Base-by-base conservation (phyloP, 2,329 filamentous ascomycete genomes). In the Aureobasidium uvarum region DNA sequence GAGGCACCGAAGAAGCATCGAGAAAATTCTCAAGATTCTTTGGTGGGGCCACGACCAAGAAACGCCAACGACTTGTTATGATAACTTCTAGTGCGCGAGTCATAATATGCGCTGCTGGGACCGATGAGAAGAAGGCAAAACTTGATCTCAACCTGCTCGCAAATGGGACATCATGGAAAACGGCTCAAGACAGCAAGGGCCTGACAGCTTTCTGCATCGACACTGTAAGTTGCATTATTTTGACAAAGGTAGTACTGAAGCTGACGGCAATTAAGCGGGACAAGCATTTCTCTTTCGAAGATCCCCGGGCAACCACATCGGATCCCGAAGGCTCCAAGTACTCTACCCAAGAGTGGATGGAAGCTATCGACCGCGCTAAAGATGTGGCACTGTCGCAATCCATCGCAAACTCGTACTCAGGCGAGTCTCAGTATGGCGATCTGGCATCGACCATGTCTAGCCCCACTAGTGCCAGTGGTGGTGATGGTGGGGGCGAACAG, bases 1-100 rank as follows among this genome's bases (percentile, higher is more conserved):
- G 89, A 72, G 85, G 86, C 69, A 86, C 86, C 45, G 87, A 88
- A 52, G 66, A 78, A 80, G 75, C 73, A 66, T 75, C 74, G 56
- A 94, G 92, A 77, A 97, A 96, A 74, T 88, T 99, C 69, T 90
- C 93, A 1, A 87, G 93, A 46, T 97, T 99, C 77, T 98, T 99
- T 77, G 91, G 92, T 36, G 91, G 92, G 62, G 93, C 88, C 73
- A 91, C 90, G 11, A 90, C 90, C 10, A 99, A 98, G 80, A 97
- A 96, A 78, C 85, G 93, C 69, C 92, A 96, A 75, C 85, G 95
- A 54, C 81, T 99, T 63, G 95, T 99, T 7, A 93, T 99, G 88
- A 86, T 99, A 63, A 99, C 95, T 2, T 96, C 92, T 0, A 92
- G 90, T 71, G 95, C 90, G 18, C 88, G 95, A 50, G 89, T 99